Conservation (phyloP, 805 yeast genomes). For the Wickerhamomyces canadensis region DNA sequence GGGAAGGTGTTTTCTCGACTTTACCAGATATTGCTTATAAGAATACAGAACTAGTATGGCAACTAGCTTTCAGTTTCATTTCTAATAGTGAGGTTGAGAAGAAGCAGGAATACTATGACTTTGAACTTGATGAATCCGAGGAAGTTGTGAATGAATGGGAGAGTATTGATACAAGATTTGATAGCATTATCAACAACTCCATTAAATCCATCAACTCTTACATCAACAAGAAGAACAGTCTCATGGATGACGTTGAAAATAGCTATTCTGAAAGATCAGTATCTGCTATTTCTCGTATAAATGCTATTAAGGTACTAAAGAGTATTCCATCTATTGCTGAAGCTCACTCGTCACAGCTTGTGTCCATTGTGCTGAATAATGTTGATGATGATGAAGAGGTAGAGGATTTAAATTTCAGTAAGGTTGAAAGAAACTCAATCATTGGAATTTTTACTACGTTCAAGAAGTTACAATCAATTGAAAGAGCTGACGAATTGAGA, state of each 20-base stretch:
- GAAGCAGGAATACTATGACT: constrained; percentile 5
- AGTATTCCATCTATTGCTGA: constrained; percentile 69
- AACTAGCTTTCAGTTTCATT: constrained; percentile 34
- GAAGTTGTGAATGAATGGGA: constrained; percentile 10
- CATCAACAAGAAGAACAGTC: constrained; percentile 6
- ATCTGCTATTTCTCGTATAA: constrained; percentile 34
- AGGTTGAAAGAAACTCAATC: constrained; percentile 50
- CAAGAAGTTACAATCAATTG: constrained; percentile 52
- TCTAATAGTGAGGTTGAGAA: constrained; percentile 7
- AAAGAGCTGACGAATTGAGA: constrained; percentile 47
- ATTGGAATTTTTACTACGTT: constrained; percentile 61
- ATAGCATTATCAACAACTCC: constrained; percentile 8
- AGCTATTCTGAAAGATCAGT: constrained; percentile 4
- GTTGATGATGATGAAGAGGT: constrained; percentile 13
- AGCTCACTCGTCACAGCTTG: constrained; percentile 45
- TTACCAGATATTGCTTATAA: constrained; percentile 42
- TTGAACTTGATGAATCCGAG: constrained; percentile 10
- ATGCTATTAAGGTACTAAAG: constrained; percentile 51
- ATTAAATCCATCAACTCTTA: constrained; percentile 7
- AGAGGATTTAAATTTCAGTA: constrained; percentile 32
- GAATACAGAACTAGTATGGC: constrained; percentile 50
- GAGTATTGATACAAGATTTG: constrained; percentile 17
- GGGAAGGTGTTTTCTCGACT: constrained; percentile 69
- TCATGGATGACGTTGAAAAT: constrained; percentile 11
- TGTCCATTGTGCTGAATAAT: constrained; percentile 47